Evolutionary conservation across 2,329 filamentous ascomycete species (phyloP), one percentile per base, ranked within the genome.

Genomic region (Trichoderma guizhouense): DNA sequence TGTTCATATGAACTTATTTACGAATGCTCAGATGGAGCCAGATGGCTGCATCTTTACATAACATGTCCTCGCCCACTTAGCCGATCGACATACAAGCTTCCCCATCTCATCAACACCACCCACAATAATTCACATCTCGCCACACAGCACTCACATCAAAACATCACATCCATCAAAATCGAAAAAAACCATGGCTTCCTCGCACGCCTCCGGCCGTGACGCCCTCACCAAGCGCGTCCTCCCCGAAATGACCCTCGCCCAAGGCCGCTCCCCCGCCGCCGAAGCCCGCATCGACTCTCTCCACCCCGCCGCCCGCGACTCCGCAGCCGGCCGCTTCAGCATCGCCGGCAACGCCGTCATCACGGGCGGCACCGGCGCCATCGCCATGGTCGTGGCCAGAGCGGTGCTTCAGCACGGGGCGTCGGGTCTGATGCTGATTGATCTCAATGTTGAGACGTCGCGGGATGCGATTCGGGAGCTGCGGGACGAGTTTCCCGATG

Each of bases 351-450:
- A 79, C 47, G 79, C 76, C 70, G 71, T 77, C 55, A 57, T 77
- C n/a, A 87, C 89, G 15, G 91, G 91, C 5, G 89, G 86, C 12
- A 72, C 73, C 12, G 74, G 74, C n/a, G 72, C 53, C 65, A 74
- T 76, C 30, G 74, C 73, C 30, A 26, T 66, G 18, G 82, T 92
- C 0, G 90, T 88, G 7, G 83, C 90, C 9, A 83, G 84, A 70
- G 91, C 91, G 2, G 84, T 93, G 24, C 88, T 93, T 47, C 90
- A 93, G 79, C 91, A 93, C 76, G 91, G 91, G 8, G 82, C 89
- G 2, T 78, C 82, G 0, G 88, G 87, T 3, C 81, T 92, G 12
- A 85, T 84, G 55, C 84, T 93, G 34, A 87, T 91, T 77, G 91
- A 93, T 77, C 77, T 90, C 14, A 82, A 86, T 75, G 77, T 81